Conservation (phyloP, 345 rosid genomes). For the Diplotaxis tenuifolia region DNA sequence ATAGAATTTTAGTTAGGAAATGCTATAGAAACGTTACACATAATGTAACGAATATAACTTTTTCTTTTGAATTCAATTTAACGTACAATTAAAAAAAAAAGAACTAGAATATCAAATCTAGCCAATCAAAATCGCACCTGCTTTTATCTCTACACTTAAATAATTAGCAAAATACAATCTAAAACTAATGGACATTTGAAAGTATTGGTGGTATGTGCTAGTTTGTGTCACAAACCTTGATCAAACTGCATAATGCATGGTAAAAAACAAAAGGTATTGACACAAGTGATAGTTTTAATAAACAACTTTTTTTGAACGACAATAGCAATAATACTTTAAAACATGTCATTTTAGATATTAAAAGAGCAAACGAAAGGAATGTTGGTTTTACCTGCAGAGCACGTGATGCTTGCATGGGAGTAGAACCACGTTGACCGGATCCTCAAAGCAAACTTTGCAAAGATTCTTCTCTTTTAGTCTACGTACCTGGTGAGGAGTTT, state of each 20-base stretch:
- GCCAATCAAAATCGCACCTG: no score
- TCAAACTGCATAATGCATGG: no score
- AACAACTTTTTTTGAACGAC: not conserved
- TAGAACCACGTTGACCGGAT: conserved; percentile 61
- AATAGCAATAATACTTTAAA: not conserved
- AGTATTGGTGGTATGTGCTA: no score
- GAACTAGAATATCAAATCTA: no score
- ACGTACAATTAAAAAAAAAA: no score
- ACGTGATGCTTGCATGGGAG: conserved; percentile 82
- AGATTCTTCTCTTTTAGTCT: conserved; percentile 68
- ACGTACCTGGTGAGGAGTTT: conserved; percentile 49
- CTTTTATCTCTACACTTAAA: no score
- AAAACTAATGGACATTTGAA: not conserved
- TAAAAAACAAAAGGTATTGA: not conserved
- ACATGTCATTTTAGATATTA: not conserved
- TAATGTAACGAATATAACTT: no score
- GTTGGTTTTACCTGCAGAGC: conserved; percentile 66
- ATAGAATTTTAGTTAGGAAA: no score
- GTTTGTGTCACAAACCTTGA: no score
- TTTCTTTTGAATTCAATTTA: no score
- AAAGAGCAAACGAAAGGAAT: not conserved
- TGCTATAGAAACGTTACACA: no score
- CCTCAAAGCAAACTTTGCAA: conserved; percentile 82
- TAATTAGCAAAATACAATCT: no score
- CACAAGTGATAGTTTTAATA: not conserved